Evolutionary conservation across 306 rosid genomes (phyloP).

Genomic region (Vicia sativa): DNA sequence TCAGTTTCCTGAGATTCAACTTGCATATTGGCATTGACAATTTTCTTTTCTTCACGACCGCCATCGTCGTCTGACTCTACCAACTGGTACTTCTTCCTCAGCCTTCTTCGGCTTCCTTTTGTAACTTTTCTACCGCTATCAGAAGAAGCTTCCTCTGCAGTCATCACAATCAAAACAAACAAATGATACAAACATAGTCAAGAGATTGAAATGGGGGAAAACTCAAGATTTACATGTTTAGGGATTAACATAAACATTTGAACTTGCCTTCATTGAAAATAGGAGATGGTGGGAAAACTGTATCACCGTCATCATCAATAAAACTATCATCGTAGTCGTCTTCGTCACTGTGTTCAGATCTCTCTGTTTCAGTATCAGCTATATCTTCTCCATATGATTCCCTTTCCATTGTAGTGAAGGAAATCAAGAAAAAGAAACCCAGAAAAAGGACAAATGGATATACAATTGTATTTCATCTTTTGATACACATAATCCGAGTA

Average conservation of each 20-base stretch:
- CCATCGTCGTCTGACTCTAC: constrained; percentile 61
- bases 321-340: constrained; percentile 82
- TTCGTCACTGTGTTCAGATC: constrained; percentile 59
- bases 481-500: constrained; percentile 22
- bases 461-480: not conserved
- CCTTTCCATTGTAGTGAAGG: constrained; percentile 54
- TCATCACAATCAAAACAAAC: constrained; percentile 31
- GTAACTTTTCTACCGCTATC: constrained; percentile 41
- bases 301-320: constrained; percentile 62
- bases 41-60: constrained; percentile 35
- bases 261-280: constrained; percentile 52
- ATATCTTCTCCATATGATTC: constrained; percentile 92
- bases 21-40: constrained; percentile 16
- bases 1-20: constrained; percentile 43
- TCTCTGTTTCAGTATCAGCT: constrained; percentile 72
- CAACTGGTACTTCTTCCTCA: constrained; percentile 56
- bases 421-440: constrained; percentile 32
- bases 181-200: constrained; percentile 11
- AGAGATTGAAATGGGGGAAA: constrained; percentile 21
- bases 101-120: constrained; percentile 45
- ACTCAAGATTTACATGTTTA: constrained; percentile 13
- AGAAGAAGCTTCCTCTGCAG: constrained; percentile 48
- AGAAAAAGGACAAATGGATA: not conserved
- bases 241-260: constrained; percentile 9
- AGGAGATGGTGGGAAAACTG: constrained; percentile 52